phyloP scores from a whole-genome alignment of 1,284 basidiomycete genomes.

The Papiliotrema terrestris region DNA sequence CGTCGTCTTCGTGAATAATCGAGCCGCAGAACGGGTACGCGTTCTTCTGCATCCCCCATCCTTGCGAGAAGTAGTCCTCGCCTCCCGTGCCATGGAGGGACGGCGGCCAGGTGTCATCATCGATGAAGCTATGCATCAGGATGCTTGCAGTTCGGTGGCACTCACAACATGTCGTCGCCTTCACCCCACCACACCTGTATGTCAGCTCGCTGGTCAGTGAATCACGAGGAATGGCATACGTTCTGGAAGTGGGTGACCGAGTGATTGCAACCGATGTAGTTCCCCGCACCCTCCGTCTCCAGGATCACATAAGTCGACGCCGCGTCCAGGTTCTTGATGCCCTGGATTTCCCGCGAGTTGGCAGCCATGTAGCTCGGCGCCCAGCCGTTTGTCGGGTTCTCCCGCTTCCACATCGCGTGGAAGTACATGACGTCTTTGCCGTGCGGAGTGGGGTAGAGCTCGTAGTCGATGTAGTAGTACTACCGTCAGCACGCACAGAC shows the following conservation, averaged over 20 bases:
- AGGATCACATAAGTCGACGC: not conserved
- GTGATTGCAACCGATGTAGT: slow-evolving; percentile 2
- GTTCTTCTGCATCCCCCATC: slow-evolving; percentile 5
- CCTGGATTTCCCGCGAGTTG: not conserved
- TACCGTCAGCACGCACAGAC: not conserved
- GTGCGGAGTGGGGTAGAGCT: not conserved
- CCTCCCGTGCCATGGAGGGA: slow-evolving; percentile 2
- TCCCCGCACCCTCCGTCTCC: slow-evolving; percentile 1
- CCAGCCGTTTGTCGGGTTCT: slow-evolving; percentile 4
- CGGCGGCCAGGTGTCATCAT: slow-evolving; percentile 2
- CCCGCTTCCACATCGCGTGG: slow-evolving; percentile 1
- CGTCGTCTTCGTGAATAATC: slow-evolving; percentile 1
- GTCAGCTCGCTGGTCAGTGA: not conserved
- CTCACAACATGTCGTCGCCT: slow-evolving; percentile 1
- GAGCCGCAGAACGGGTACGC: not conserved
- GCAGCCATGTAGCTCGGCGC: not conserved
- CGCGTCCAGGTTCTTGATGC: not conserved
- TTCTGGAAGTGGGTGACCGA: slow-evolving; percentile 1
- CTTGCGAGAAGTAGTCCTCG: slow-evolving; percentile 6
- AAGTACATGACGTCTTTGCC: slow-evolving; percentile 1
- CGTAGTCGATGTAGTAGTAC: slow-evolving; percentile 6
- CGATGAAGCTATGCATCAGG: not conserved
- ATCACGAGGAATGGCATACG: not conserved
- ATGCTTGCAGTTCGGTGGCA: not conserved
- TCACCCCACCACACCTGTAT: slow-evolving; percentile 3